phyloP scores from a whole-genome alignment of 2,329 filamentous ascomycete species.

The Xylariaceae sp. region DNA sequence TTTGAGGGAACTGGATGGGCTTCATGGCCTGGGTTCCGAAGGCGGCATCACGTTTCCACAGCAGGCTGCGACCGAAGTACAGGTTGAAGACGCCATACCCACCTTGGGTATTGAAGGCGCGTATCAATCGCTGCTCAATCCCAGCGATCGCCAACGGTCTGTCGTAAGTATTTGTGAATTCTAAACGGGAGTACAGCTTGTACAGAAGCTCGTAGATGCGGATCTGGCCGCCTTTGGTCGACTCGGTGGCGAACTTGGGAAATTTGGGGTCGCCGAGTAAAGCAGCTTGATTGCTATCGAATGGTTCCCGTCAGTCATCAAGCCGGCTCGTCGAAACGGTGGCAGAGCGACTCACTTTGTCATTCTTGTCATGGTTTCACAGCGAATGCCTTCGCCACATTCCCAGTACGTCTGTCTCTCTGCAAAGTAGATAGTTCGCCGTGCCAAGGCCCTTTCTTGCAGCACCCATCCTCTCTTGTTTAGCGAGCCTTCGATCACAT shows the following conservation, averaged over 20 bases:
- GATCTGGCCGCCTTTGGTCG: conserved; percentile 12
- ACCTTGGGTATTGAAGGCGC: conserved; percentile 11
- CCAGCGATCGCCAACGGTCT: conserved; percentile 16
- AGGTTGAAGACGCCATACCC: conserved; percentile 16
- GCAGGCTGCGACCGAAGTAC: conserved; percentile 11
- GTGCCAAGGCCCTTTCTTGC: conserved; percentile 38
- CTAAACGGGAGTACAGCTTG: conserved; percentile 11
- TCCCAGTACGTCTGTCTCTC: conserved; percentile 37
- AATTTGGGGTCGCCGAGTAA: conserved; percentile 32
- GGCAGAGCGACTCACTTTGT: conserved; percentile 30
- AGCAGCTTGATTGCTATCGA: conserved; percentile 20
- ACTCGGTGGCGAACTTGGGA: conserved; percentile 10
- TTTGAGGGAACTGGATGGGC: conserved; percentile 8
- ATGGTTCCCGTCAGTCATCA: background rate
- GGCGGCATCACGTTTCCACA: conserved; percentile 9
- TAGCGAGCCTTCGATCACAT: conserved; percentile 33
- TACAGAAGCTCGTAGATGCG: conserved; percentile 14
- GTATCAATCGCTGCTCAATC: conserved; percentile 15
- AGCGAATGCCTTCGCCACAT: conserved; percentile 35
- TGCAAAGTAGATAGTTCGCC: conserved; percentile 38
- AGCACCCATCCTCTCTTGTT: conserved; percentile 39
- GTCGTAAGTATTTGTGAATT: conserved; percentile 11
- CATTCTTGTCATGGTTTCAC: conserved; percentile 34
- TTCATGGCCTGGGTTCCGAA: background rate
- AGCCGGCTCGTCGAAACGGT: too few species aligned